Evolutionary conservation across 352 stramenopile species (phyloP).

Genomic region (Phytophthora constricta): DNA sequence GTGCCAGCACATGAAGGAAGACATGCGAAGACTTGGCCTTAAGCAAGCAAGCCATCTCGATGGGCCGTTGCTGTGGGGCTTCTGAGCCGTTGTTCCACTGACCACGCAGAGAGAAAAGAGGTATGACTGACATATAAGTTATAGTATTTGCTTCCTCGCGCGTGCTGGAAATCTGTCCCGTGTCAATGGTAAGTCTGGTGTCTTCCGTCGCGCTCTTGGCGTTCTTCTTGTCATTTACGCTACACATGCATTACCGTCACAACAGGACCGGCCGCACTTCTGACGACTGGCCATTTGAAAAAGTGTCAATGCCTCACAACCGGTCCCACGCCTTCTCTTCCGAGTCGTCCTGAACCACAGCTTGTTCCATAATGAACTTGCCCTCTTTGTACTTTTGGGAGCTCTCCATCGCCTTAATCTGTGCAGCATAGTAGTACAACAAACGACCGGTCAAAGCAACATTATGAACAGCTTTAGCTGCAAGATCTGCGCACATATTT

Average conservation of each 20-base stretch:
- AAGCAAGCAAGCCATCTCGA: not conserved
- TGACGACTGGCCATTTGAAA: no score
- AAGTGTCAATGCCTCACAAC: conserved; percentile 16
- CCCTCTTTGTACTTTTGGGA: conserved; percentile 90
- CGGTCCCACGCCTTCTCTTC: conserved; percentile 60
- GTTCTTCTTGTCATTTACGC: conserved; percentile 23
- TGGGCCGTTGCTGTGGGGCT: not conserved
- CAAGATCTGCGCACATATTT: conserved; percentile 76
- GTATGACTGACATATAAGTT: conserved; percentile 51
- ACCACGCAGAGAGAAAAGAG: conserved; percentile 34
- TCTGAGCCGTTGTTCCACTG: conserved; percentile 3
- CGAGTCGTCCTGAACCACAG: conserved; percentile 70
- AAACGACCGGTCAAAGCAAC: not conserved
- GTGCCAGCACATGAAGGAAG: conserved; percentile 13
- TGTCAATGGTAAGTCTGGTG: conserved; percentile 40
- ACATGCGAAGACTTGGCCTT: conserved; percentile 4
- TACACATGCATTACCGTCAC: conserved; percentile 10
- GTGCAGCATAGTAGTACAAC: conserved; percentile 14
- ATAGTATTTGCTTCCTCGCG: conserved; percentile 44
- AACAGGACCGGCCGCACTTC: not conserved
- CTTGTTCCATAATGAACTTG: conserved; percentile 84
- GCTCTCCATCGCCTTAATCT: conserved; percentile 82
- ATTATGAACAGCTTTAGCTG: not conserved
- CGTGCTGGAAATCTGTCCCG: conserved; percentile 21
- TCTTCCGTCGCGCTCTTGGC: conserved; percentile 8